Base-by-base conservation (phyloP, 176 grass and related monocot species). In the Paspalum vaginatum region DNA sequence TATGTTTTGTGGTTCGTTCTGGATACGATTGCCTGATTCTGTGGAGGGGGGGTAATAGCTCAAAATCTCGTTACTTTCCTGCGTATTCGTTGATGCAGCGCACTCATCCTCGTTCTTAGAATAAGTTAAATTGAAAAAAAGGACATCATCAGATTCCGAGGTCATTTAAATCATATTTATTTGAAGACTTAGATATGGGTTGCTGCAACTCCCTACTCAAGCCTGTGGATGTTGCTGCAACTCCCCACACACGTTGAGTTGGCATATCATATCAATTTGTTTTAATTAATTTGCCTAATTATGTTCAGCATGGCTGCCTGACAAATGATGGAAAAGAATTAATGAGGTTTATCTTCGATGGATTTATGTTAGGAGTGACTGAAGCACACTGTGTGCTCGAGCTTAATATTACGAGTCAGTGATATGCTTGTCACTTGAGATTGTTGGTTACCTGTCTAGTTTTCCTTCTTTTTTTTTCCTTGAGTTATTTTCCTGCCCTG, bases 201-300 rank as follows among this genome's bases (percentile, higher is more conserved):
- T 12, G 46, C 17, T 52, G 9, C n/a, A 61, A 37, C 45, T 76
- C 22, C 38, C 64, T 68, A 17, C n/a, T 13, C 22, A 61, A n/a
- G 12, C 50, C 39, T 15, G 20, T 1, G 0, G 6, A 2, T 26
- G 76, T 64, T 32, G 32, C 32, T 32, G 32, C 32, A 32, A 32
- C 32, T 32, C 32, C 32, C 32, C 3, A 32, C 10, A 21, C 20
- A 20, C 51, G 5, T 47, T 65, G 40, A 41, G 10, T 22, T 71
- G 27, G 13, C 44, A 20, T 46, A 46, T 64, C 41, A 8, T 46
- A 46, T 64, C 41, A 8, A 10, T 21, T 2, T 8, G 22, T 37
- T 24, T 79, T 85, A 16, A 79, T 79, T 85, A 16, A 79, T 72
- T 50, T 63, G 32, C 32, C 46, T 64, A 32, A 75, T 41, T 56